These are phyloP conservation scores for Lachancea kluyveri DNA, from an alignment of 805 yeast genomes.

Conservation along the genomic window DNA sequence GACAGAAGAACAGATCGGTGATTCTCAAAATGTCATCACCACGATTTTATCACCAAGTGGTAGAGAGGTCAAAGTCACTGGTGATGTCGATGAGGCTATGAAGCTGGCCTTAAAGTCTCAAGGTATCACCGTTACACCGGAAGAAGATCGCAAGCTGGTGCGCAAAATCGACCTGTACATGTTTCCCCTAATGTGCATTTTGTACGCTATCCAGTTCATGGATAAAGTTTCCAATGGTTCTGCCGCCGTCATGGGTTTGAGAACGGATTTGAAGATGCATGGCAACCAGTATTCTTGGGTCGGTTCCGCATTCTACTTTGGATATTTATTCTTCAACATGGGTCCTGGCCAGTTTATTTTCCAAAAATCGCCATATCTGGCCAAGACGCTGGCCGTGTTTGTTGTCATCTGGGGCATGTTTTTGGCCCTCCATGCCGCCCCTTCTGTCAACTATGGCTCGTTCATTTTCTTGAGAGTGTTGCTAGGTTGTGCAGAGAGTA, in stretches of 20 bases:
- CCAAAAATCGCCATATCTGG: constrained; percentile 50
- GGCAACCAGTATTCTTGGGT: constrained; percentile 44
- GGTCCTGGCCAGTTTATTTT: constrained; percentile 25
- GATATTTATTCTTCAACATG: constrained; percentile 53
- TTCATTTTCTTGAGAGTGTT: constrained; percentile 43
- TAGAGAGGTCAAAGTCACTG: constrained; percentile 23
- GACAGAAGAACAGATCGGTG: constrained; percentile 8
- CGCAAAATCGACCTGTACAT: constrained; percentile 47
- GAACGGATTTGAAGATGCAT: constrained; percentile 39
- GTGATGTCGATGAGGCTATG: constrained; percentile 44
- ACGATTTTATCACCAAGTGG: constrained; percentile 25
- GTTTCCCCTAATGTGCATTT: constrained; percentile 43
- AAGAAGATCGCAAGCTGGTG: constrained; percentile 31
- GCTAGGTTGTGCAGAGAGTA: constrained; percentile 47
- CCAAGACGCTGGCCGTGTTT: constrained; percentile 42
- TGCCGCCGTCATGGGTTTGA: constrained; percentile 48
- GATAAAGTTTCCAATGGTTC: constrained; percentile 50
- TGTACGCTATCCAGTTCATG: constrained; percentile 51
- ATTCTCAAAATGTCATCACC: constrained; percentile 9
- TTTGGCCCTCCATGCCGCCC: constrained; percentile 48
- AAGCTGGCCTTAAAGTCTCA: constrained; percentile 32
- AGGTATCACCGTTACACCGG: constrained; percentile 26
- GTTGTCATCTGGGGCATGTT: constrained; percentile 59
- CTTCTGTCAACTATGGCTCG: constrained; percentile 39
- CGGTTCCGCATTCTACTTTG: constrained; percentile 58